Conservation (phyloP, 2,329 filamentous ascomycete genomes). For the Akanthomyces lecanii region DNA sequence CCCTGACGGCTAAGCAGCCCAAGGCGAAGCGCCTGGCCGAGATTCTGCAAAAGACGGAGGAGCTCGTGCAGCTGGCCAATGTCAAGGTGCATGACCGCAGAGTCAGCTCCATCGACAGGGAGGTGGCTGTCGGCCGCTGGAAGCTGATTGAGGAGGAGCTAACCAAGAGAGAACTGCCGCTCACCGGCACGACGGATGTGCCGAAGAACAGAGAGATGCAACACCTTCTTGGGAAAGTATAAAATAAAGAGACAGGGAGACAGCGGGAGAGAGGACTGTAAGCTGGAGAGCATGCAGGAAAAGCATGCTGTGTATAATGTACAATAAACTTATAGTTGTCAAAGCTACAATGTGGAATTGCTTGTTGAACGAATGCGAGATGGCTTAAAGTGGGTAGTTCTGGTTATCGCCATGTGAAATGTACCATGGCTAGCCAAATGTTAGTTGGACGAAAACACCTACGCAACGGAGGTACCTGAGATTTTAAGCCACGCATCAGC, state of each 20-base stretch:
- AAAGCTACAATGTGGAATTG: not conserved
- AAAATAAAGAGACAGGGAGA: not conserved
- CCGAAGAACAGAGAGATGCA: slow-evolving; percentile 31
- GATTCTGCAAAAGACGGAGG: slow-evolving; percentile 44
- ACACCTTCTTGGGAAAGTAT: not conserved
- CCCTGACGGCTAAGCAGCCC: slow-evolving; percentile 48
- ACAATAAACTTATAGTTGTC: slow-evolving; percentile 9
- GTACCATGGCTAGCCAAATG: too few species aligned
- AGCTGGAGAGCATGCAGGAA: not conserved
- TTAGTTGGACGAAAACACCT: too few species aligned
- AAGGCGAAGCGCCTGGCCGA: slow-evolving; percentile 62
- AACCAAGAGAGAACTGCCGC: slow-evolving; percentile 55
- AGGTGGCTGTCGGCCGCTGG: slow-evolving; percentile 68
- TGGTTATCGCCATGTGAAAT: not conserved
- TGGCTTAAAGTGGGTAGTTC: too few species aligned
- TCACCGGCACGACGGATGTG: slow-evolving; percentile 42
- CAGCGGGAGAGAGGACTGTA: not conserved
- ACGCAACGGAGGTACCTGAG: too few species aligned
- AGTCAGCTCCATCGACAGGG: slow-evolving; percentile 67
- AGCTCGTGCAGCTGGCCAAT: slow-evolving; percentile 57
- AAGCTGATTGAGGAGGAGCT: slow-evolving; percentile 75
- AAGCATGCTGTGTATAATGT: slow-evolving; percentile 14
- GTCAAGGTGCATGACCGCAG: slow-evolving; percentile 62
- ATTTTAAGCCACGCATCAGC: too few species aligned
- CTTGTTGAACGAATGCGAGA: not conserved